These are phyloP conservation scores for Anthracocystis panici-leucophaei DNA, from an alignment of 1,284 basidiomycete species.

Conservation along the genomic window DNA sequence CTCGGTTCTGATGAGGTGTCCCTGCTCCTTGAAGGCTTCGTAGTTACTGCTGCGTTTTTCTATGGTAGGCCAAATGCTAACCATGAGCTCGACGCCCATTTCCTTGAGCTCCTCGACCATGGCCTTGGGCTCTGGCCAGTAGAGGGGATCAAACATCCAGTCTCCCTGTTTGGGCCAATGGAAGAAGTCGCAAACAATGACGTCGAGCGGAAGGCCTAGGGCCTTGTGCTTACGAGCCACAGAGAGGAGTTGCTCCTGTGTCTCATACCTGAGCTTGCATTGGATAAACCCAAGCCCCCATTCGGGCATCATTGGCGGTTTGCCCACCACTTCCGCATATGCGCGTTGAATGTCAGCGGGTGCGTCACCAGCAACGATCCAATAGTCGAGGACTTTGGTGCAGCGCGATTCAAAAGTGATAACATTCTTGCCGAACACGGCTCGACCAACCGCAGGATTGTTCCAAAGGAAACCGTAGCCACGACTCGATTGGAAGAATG, in stretches of 20 bases:
- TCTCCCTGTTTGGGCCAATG: conserved; percentile 38
- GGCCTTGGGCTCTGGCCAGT: conserved; percentile 37
- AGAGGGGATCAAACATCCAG: conserved; percentile 29
- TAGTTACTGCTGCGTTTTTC: conserved; percentile 31
- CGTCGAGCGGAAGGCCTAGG: conserved; percentile 26
- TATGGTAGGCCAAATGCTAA: conserved; percentile 38
- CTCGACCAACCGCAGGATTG: conserved; percentile 34
- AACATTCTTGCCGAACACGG: conserved; percentile 30
- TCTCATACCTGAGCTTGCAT: conserved; percentile 38
- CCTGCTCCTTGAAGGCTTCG: conserved; percentile 20
- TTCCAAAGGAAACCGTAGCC: conserved; percentile 45
- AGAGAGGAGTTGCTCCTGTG: conserved; percentile 28
- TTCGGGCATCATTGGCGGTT: conserved; percentile 37
- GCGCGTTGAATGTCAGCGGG: conserved; percentile 25
- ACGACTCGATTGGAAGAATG: conserved; percentile 31
- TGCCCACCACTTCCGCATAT: conserved; percentile 21
- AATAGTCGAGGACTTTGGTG: conserved; percentile 31
- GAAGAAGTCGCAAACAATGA: conserved; percentile 40
- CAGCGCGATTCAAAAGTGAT: conserved; percentile 36
- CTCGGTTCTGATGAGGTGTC: conserved; percentile 27
- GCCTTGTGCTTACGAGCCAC: conserved; percentile 32
- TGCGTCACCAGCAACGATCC: conserved; percentile 31
- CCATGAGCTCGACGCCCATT: conserved; percentile 32
- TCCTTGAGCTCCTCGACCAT: conserved; percentile 32
- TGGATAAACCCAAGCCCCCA: conserved; percentile 34